Evolutionary conservation across 805 yeast species (phyloP).

Genomic region (Starmerella etchellsii): DNA sequence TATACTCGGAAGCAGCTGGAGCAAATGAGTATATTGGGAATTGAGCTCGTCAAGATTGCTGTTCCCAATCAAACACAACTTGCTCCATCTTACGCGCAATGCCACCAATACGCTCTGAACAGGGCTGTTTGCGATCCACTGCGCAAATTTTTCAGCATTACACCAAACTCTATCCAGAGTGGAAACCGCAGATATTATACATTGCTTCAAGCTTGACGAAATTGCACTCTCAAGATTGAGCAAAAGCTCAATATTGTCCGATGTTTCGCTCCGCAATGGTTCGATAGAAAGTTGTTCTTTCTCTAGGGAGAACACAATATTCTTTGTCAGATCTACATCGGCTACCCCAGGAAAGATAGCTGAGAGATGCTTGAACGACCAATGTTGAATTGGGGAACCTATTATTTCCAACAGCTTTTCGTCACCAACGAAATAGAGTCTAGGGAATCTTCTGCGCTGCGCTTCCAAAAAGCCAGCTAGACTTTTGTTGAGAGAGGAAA

Average conservation of each 20-base stretch:
- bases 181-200: constrained; percentile 27
- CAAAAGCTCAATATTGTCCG: constrained; percentile 51
- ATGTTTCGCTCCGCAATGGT: constrained; percentile 32
- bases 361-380: constrained; percentile 10
- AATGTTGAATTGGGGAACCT: constrained; percentile 40
- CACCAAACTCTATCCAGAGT: constrained; percentile 18
- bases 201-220: constrained; percentile 35
- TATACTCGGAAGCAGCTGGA: constrained; percentile 2
- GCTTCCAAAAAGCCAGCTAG: constrained; percentile 66
- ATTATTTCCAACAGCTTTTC: constrained; percentile 76
- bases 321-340: constrained; percentile 19
- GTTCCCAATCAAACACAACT: no score
- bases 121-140: constrained; percentile 35
- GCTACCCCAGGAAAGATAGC: constrained; percentile 9
- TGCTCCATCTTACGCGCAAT: constrained; percentile 10
- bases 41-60: not conserved
- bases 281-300: constrained; percentile 40
- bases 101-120: constrained; percentile 34
- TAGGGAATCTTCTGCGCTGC: constrained; percentile 63
- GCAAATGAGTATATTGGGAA: not conserved
- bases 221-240: constrained; percentile 42
- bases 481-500: constrained; percentile 48
- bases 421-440: constrained; percentile 81
- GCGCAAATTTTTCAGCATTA: constrained; percentile 17
- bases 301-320: constrained; percentile 47